These are phyloP conservation scores for Pichia inconspicua DNA, from an alignment of 1,139 yeast genomes.

Conservation along the genomic window DNA sequence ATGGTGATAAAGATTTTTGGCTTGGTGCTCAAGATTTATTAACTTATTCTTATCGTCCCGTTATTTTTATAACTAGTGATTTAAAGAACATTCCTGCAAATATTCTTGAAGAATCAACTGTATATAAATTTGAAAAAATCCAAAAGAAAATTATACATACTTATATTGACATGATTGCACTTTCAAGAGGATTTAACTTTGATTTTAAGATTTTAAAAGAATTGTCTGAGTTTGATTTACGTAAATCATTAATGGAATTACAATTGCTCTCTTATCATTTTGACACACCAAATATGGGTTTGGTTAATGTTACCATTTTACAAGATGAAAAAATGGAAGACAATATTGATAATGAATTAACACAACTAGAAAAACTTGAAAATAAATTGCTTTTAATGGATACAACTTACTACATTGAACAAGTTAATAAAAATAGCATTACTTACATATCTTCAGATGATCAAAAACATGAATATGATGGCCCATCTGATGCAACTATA, in stretches of 20 bases:
- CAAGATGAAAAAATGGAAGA: not conserved
- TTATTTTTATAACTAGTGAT: slow-evolving; percentile 67
- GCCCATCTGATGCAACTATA: not conserved
- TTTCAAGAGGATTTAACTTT: slow-evolving; percentile 20
- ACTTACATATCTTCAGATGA: not conserved
- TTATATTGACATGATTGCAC: slow-evolving; percentile 24
- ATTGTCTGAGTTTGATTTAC: slow-evolving; percentile 17
- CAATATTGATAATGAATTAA: not conserved
- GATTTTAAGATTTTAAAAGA: slow-evolving; percentile 15
- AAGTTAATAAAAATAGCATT: not conserved
- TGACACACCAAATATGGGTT: slow-evolving; percentile 13
- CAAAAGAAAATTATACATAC: slow-evolving; percentile 5
- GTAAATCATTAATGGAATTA: slow-evolving; percentile 24
- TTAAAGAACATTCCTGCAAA: slow-evolving; percentile 45
- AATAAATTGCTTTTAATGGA: slow-evolving; percentile 1
- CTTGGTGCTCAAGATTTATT: slow-evolving; percentile 56
- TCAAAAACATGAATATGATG: not conserved
- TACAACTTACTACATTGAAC: not conserved
- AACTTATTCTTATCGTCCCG: slow-evolving; percentile 66
- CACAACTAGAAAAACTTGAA: not conserved
- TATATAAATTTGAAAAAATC: slow-evolving; percentile 17
- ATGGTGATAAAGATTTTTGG: slow-evolving; percentile 71
- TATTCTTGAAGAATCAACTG: slow-evolving; percentile 34
- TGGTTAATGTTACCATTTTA: slow-evolving; percentile 10
- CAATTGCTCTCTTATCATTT: slow-evolving; percentile 22